Evolutionary conservation across 164 flowering plant genomes (phyloP), one percentile per base, ranked within the genome.

Genomic region (Aristolochia californica): DNA sequence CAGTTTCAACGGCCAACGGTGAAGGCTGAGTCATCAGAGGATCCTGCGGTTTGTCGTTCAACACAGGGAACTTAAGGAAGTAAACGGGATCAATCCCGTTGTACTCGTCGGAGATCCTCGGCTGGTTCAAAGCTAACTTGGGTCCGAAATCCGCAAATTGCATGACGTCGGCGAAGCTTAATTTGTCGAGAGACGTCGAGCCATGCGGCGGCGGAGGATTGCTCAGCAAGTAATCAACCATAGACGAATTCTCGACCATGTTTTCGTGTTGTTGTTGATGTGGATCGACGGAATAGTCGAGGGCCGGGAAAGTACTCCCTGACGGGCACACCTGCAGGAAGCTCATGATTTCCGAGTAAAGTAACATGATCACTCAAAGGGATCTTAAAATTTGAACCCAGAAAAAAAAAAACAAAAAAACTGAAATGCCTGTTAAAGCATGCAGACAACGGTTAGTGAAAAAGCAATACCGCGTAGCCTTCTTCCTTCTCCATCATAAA

Each of bases 151-250:
- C 98, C 0, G 96, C 91, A 57, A 88, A 88, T 61, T 91, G 96
- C 98, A 91, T 86, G 62, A 88, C 96, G 53, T 91, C 98, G 0
- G 88, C 87, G 28, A 87, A 90, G 74, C 88, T 83, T 63, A 87
- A 50, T 57, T 71, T 72, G 52, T 84, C 88, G 4, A 77, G 63
- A 57, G 87, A 74, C 22, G 59, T 63, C 1, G 81, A 67, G 43
- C 74, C 67, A 12, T 40, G 56, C 18, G 62, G 68, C 2, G 50
- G 72, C 17, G 62, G 74, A 40, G 70, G 69, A 45, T 68, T 74
- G 30, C 68, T 69, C 23, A 80, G 58, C 88, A 81, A 74, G 62
- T 83, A 80, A 65, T 83, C 82, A 24, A 76, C 76, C 73, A 75
- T 66, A 48, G 65, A 79, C 30, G 71, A 62, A 50, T 56, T 56